Evolutionary conservation across 2,329 filamentous ascomycete genomes (phyloP).

Genomic region (Parafenestella ontariensis): DNA sequence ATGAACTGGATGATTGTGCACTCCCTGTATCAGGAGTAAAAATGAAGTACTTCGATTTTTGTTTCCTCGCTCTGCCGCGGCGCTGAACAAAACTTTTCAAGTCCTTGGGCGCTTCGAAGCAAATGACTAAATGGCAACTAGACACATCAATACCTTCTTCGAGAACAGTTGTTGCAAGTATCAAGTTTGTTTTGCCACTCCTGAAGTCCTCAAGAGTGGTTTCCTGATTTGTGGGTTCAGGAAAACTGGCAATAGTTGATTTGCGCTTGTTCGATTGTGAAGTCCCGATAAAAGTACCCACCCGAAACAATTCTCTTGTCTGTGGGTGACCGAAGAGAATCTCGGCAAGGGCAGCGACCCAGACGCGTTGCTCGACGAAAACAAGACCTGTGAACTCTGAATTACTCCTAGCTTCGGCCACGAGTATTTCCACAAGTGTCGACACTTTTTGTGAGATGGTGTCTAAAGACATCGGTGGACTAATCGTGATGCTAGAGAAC

Average conservation of each 20-base stretch:
- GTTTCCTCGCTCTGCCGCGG: constrained; percentile 67
- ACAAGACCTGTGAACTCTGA: constrained; percentile 51
- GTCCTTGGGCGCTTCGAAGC: constrained; percentile 67
- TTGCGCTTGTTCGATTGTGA: constrained; percentile 52
- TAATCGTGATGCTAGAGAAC: constrained; percentile 1
- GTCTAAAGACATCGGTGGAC: constrained; percentile 18
- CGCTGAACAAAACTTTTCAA: constrained; percentile 71
- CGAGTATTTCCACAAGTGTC: constrained; percentile 46
- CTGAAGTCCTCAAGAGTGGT: constrained; percentile 63
- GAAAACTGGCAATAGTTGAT: constrained; percentile 58
- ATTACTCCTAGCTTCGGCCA: constrained; percentile 35
- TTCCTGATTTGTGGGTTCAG: constrained; percentile 56
- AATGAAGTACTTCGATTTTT: constrained; percentile 63
- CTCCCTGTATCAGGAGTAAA: constrained; percentile 51
- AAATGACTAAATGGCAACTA: constrained; percentile 70
- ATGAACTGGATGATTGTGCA: constrained; percentile 56
- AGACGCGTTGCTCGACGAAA: constrained; percentile 56
- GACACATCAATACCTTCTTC: constrained; percentile 69
- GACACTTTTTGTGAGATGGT: constrained; percentile 46
- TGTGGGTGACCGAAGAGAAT: constrained; percentile 44
- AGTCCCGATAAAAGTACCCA: constrained; percentile 63
- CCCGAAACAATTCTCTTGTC: constrained; percentile 43
- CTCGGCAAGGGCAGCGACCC: constrained; percentile 52
- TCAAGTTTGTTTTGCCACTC: constrained; percentile 61
- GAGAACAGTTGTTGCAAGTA: constrained; percentile 64